Evolutionary conservation across 306 rosid genomes (phyloP), one percentile per base, ranked within the genome.

Genomic region (Acacia crassicarpa): DNA sequence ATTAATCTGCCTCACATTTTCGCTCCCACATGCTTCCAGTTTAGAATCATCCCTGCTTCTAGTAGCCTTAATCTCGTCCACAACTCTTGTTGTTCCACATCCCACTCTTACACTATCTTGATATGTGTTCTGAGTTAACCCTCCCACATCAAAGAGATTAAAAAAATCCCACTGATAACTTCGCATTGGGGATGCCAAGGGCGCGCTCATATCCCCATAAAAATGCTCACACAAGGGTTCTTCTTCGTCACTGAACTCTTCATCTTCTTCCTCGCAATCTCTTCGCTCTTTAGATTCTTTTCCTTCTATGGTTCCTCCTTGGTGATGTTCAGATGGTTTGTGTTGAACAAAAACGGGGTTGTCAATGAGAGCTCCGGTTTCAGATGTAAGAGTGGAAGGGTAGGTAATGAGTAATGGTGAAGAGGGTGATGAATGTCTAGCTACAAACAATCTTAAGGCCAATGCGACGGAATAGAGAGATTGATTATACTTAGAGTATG

Each of bases 371-470:
- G 49, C 44, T 4, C 54, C 7, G 14, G 74, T 11, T 69, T 43
- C 74, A 71, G 75, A 15, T 2, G 46, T 23, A 25, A 51, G 32
- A 23, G 58, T 15, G 49, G 75, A 71, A 45, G 58, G 75, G 22
- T 40, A 71, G 17, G 75, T 44, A 20, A 71, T 23, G 75, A 45
- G 75, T 44, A 71, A 45, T 2, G 75, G 40, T 23, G 75, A 71
- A 25, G 75, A 45, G 6, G 75, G 40, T 12, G 40, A 45, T 32
- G 58, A 71, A 44, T 71, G 58, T 44, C 58, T 44, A 23, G 75
- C 75, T 45, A 71, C 75, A 14, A 71, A 71, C 75, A 71, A 71
- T 40, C 75, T 71, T 71, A 71, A 12, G 58, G 75, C 75, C 75
- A 45, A 71, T 71, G 75, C 75, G 9, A 71, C 6, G 6, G 58